Conservation (phyloP, 2,329 filamentous ascomycete species). For the Cucurbitaria berberidis region DNA sequence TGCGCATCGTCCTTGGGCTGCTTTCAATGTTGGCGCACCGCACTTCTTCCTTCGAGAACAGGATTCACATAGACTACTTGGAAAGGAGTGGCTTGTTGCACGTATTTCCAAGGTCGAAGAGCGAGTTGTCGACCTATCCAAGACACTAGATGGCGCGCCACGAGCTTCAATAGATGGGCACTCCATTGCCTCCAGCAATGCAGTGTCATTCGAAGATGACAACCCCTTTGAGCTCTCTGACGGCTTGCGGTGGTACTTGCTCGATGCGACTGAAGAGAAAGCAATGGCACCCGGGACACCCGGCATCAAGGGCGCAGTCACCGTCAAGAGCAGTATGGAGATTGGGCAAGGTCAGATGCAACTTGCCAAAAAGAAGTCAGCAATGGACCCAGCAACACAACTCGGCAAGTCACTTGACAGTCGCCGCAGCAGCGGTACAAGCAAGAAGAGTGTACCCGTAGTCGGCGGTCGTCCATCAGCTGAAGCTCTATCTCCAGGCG, state of each 20-base stretch:
- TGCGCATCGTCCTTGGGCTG: constrained; percentile 92
- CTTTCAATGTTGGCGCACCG: constrained; percentile 96
- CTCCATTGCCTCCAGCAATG: constrained; percentile 60
- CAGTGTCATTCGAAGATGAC: constrained; percentile 74
- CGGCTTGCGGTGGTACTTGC: constrained; percentile 92
- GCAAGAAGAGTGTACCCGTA: constrained; percentile 71
- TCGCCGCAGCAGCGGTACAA: constrained; percentile 84
- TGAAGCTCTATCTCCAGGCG: constrained; percentile 31
- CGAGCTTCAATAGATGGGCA: constrained; percentile 53
- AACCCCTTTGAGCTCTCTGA: constrained; percentile 98
- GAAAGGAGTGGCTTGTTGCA: constrained; percentile 94
- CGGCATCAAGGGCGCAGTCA: constrained; percentile 81
- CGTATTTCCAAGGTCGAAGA: constrained; percentile 91
- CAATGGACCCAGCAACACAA: constrained; percentile 57
- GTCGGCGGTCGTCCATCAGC: constrained; percentile 34
- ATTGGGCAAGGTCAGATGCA: constrained; percentile 76
- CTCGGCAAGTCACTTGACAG: constrained; percentile 87
- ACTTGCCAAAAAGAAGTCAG: constrained; percentile 52
- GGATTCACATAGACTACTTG: constrained; percentile 81
- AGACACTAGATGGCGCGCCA: constrained; percentile 64
- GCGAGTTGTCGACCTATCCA: constrained; percentile 89
- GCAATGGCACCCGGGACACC: constrained; percentile 87
- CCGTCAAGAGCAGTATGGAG: constrained; percentile 84
- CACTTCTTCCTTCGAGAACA: constrained; percentile 97
- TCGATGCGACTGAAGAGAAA: constrained; percentile 93